Percentiles rank a stretch among this genome's conserved stretches.
Evolutionary conservation across 805 yeast species (phyloP).

Genomic region (Metschnikowia aberdeeniae): DNA sequence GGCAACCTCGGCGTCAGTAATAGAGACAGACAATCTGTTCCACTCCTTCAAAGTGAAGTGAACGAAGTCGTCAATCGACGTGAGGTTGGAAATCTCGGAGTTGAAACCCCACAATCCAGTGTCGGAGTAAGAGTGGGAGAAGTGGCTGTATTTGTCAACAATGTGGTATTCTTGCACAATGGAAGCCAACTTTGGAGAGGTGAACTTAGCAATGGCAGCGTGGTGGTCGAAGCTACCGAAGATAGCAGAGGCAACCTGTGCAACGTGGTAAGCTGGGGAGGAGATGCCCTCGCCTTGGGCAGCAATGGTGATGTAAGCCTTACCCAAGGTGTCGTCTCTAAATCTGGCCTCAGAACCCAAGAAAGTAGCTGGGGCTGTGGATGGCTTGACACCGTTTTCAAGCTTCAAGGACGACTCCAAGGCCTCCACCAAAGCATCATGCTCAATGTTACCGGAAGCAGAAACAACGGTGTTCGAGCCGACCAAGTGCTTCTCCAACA

Average conservation of each 20-base stretch:
- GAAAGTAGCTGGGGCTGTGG: slow-evolving; percentile 54
- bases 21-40: slow-evolving; percentile 76
- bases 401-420: slow-evolving; percentile 50
- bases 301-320: slow-evolving; percentile 74
- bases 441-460: slow-evolving; percentile 66
- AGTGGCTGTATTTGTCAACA: slow-evolving; percentile 68
- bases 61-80: slow-evolving; percentile 65
- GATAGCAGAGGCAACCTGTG: slow-evolving; percentile 68
- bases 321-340: slow-evolving; percentile 83
- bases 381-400: slow-evolving; percentile 49
- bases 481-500: slow-evolving; percentile 53
- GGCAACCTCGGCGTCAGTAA: slow-evolving; percentile 72
- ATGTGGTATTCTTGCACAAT: slow-evolving; percentile 68
- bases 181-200: slow-evolving; percentile 67
- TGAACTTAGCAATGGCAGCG: slow-evolving; percentile 46
- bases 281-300: slow-evolving; percentile 63
- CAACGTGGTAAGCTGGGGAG: slow-evolving; percentile 64
- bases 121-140: slow-evolving; percentile 68
- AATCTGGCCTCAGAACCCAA: slow-evolving; percentile 83
- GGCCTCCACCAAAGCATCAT: slow-evolving; percentile 64
- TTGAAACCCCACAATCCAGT: slow-evolving; percentile 83
- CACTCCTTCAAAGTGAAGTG: slow-evolving; percentile 83
- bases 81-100: slow-evolving; percentile 58
- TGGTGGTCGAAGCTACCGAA: slow-evolving; percentile 51
- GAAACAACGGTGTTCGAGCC: slow-evolving; percentile 66